Evolutionary conservation across 371 early-diverging fungal species (phyloP).

Genomic region (Neoconidiobolus thromboides): DNA sequence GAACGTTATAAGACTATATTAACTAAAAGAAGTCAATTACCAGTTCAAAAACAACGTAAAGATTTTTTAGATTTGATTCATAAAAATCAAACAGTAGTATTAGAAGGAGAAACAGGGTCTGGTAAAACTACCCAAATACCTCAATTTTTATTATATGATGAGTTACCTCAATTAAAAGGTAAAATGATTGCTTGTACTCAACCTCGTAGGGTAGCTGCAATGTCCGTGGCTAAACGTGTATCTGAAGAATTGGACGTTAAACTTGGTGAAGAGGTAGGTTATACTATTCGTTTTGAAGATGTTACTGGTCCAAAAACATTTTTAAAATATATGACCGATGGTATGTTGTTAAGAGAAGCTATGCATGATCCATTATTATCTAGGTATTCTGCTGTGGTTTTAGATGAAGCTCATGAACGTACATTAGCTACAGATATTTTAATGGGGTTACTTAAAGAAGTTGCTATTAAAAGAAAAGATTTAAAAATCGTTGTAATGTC

Average conservation of each 20-base stretch:
- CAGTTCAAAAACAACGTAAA: constrained; percentile 71
- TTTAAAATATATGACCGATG: constrained; percentile 96
- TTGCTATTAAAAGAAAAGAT: constrained; percentile 34
- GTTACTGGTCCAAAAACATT: constrained; percentile 59
- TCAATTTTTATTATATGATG: constrained; percentile 82
- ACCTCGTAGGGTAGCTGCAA: constrained; percentile 96
- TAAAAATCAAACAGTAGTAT: constrained; percentile 63
- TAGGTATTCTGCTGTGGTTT: constrained; percentile 77
- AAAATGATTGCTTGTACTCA: constrained; percentile 93
- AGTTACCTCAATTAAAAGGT: constrained; percentile 72
- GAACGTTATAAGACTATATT: constrained; percentile 68
- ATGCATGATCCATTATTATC: constrained; percentile 78
- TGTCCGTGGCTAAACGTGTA: constrained; percentile 93
- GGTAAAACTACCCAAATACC: constrained; percentile 95
- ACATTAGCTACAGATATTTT: constrained; percentile 89
- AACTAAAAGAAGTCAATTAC: constrained; percentile 57
- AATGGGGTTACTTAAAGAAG: constrained; percentile 84
- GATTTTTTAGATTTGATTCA: constrained; percentile 74
- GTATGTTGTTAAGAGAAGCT: constrained; percentile 94
- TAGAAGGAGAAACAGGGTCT: constrained; percentile 78
- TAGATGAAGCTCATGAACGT: constrained; percentile 99
- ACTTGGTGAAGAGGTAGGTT: constrained; percentile 84
- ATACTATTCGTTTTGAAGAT: constrained; percentile 95
- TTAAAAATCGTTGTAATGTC: constrained; percentile 92
- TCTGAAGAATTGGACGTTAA: constrained; percentile 82